Conservation (phyloP, 306 rosid genomes). For the Prunus kanzakura region DNA sequence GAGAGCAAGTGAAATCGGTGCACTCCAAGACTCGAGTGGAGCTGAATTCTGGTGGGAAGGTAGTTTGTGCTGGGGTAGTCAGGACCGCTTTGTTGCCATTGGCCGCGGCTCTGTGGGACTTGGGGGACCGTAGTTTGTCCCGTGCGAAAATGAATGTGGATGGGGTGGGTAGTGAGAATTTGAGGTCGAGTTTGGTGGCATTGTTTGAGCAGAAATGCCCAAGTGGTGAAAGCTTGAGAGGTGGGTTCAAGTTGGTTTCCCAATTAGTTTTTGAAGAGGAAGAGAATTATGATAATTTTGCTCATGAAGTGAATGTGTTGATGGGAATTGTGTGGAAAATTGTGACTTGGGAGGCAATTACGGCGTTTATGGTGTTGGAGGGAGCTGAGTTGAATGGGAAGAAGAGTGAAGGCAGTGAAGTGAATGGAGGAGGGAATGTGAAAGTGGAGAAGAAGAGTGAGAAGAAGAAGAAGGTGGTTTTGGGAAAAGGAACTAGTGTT, state of each 20-base stretch:
- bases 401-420: slow-evolving; percentile 36
- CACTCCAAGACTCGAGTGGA: slow-evolving; percentile 60
- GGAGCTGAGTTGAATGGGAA: slow-evolving; percentile 50
- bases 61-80: slow-evolving; percentile 32
- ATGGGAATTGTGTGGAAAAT: slow-evolving; percentile 60
- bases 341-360: slow-evolving; percentile 67
- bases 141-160: slow-evolving; percentile 46
- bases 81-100: slow-evolving; percentile 39
- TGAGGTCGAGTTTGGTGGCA: slow-evolving; percentile 33
- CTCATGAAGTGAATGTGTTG: slow-evolving; percentile 45
- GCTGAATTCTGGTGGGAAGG: slow-evolving; percentile 52
- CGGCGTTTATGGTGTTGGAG: slow-evolving; percentile 49
- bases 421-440: slow-evolving; percentile 35
- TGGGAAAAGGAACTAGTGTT: slow-evolving; percentile 73
- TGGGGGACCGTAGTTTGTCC: slow-evolving; percentile 55
- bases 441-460: slow-evolving; percentile 45
- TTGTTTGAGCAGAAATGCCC: slow-evolving; percentile 52
- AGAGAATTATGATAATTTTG: slow-evolving; percentile 50
- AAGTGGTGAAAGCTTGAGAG: slow-evolving; percentile 35
- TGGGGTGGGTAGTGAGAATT: slow-evolving; percentile 16
- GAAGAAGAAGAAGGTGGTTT: slow-evolving; percentile 71
- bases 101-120: slow-evolving; percentile 42
- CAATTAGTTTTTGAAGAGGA: slow-evolving; percentile 38
- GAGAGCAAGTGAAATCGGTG: slow-evolving; percentile 53
- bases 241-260: slow-evolving; percentile 34